Percentiles rank a stretch among this genome's conserved stretches.
phyloP scores from a whole-genome alignment of 495 filamentous ascomycete species.

The Aspergillus sclerotiicarbonarius region DNA sequence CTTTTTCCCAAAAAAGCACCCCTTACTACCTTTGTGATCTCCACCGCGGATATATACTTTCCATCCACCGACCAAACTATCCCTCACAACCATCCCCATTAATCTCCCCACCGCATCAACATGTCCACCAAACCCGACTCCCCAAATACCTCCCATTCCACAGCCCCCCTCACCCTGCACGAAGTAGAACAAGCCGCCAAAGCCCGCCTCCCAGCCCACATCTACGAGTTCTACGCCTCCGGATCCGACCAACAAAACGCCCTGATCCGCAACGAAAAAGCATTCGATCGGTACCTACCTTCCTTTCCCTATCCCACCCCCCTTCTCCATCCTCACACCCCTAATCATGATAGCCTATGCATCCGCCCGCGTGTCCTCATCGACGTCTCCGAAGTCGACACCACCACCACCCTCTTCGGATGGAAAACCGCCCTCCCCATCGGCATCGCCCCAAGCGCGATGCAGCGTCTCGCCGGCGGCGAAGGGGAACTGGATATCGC shows the following conservation, averaged over 20 bases:
- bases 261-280: background rate
- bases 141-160: no score
- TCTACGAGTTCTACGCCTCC: background rate
- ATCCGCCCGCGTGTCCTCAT: background rate
- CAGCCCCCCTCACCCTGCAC: background rate
- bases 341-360: background rate
- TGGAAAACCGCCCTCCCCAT: slow-evolving; percentile 57
- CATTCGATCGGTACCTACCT: background rate
- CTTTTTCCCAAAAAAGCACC: no score
- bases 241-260: background rate
- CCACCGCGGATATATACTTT: no score
- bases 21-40: no score
- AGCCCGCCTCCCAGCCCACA: background rate
- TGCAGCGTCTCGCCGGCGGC: slow-evolving; percentile 62
- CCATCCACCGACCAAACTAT: no score
- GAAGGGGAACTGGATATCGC: slow-evolving; percentile 57
- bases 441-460: slow-evolving; percentile 64
- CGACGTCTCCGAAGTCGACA: slow-evolving; percentile 48
- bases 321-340: background rate
- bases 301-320: background rate
- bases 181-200: background rate
- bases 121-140: no score
- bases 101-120: no score
- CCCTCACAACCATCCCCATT: no score
- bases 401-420: slow-evolving; percentile 58